Conservation (phyloP, 148 eudicot genomes). For the Camellia granthamiana region DNA sequence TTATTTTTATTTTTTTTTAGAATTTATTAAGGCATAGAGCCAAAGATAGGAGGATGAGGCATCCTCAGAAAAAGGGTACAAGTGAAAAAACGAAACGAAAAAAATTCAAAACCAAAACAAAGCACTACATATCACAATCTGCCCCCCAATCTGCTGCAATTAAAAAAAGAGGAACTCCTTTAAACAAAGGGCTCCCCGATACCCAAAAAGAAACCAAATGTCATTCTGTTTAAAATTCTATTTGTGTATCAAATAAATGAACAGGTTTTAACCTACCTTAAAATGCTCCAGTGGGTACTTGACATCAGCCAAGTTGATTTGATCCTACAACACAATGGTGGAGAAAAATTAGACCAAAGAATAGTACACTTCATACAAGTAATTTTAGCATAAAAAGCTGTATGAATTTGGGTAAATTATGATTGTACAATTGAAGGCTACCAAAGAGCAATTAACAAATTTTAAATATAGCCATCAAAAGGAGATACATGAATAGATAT, state of each 20-base stretch:
- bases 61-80: no score
- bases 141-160: no score
- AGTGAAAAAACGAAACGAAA: no score
- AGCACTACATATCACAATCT: no score
- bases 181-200: no score
- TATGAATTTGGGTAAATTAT: background rate
- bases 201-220: no score
- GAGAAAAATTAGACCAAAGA: slow-evolving; percentile 16
- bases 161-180: no score
- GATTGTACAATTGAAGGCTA: background rate
- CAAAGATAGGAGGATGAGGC: no score
- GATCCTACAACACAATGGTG: slow-evolving; percentile 61
- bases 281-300: slow-evolving; percentile 87
- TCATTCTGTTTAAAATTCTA: no score
- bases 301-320: slow-evolving; percentile 67
- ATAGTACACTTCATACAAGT: background rate
- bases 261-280: slow-evolving; percentile 47
- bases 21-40: no score
- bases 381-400: background rate
- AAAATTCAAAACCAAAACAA: no score
- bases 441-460: background rate
- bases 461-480: background rate
- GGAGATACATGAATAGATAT: background rate
- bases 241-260: background rate
- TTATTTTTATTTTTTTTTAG: no score